phyloP scores from a whole-genome alignment of 1,284 basidiomycete genomes.

The Cutaneotrichosporon cavernicola region DNA sequence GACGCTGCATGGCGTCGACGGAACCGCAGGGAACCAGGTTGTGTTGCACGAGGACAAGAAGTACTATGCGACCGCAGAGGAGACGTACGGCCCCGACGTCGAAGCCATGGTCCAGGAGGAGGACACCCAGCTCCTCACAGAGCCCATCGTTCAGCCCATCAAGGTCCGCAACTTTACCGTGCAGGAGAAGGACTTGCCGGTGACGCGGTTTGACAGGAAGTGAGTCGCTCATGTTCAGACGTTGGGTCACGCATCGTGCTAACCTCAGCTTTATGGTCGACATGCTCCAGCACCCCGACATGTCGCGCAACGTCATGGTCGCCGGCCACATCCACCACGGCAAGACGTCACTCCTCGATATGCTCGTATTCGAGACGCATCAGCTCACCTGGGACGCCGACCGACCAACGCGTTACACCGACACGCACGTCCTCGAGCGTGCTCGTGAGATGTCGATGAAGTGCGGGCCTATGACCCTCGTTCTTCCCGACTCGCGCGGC shows the following conservation, averaged over 20 bases:
- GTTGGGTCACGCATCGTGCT: neutral
- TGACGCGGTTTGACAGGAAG: constrained; percentile 91
- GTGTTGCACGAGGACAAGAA: constrained; percentile 96
- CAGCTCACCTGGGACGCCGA: constrained; percentile 90
- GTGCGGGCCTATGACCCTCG: constrained; percentile 91
- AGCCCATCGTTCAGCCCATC: constrained; percentile 93
- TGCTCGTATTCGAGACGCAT: constrained; percentile 96
- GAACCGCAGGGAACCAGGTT: constrained; percentile 66
- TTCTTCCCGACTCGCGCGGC: constrained; percentile 79
- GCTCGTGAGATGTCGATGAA: constrained; percentile 92
- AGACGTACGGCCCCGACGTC: constrained; percentile 90
- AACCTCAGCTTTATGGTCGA: constrained; percentile 77
- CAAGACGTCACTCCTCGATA: constrained; percentile 94
- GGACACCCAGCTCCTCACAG: constrained; percentile 89
- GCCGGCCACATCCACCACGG: constrained; percentile 97
- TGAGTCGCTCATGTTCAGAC: constrained; percentile 53
- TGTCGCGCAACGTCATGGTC: constrained; percentile 91
- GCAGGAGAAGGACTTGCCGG: constrained; percentile 87
- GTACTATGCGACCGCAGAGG: constrained; percentile 90
- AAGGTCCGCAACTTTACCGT: constrained; percentile 89
- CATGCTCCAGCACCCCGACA: constrained; percentile 87
- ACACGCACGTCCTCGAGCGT: constrained; percentile 86
- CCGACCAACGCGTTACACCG: constrained; percentile 87
- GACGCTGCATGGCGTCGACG: constrained; percentile 49
- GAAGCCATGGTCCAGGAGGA: constrained; percentile 98